Conservation (phyloP, 1,284 basidiomycete species). For the Sphaerobolus stellatus region DNA sequence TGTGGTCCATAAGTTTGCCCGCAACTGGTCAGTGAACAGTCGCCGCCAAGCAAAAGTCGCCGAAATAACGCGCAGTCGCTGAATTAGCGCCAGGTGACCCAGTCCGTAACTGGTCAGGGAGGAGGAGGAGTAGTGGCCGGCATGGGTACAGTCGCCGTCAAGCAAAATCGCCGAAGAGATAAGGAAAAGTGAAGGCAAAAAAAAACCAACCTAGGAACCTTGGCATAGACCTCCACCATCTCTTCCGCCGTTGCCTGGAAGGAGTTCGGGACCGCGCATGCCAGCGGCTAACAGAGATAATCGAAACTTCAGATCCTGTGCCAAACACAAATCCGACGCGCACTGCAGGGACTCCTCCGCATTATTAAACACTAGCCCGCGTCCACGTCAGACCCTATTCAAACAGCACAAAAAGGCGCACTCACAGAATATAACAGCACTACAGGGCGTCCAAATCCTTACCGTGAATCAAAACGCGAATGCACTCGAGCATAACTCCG, state of each 20-base stretch:
- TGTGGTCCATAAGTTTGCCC: too few species aligned
- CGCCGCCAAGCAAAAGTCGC: too few species aligned
- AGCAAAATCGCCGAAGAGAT: too few species aligned
- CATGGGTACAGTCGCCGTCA: too few species aligned
- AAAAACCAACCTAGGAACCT: too few species aligned
- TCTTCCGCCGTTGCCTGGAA: conserved; percentile 95
- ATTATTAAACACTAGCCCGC: conserved; percentile 82
- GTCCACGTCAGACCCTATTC: neutral
- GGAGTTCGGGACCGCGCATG: conserved; percentile 81
- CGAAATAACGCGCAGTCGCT: too few species aligned
- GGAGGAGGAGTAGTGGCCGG: too few species aligned
- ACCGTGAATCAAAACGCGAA: conserved; percentile 77
- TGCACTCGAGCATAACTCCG: conserved; percentile 90
- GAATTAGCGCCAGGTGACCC: too few species aligned
- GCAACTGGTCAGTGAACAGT: too few species aligned
- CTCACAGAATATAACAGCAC: conserved; percentile 85
- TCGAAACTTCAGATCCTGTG: conserved; percentile 82
- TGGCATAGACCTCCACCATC: conserved; percentile 90
- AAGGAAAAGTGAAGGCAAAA: too few species aligned
- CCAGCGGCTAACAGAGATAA: conserved; percentile 74
- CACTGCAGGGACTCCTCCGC: conserved; percentile 95
- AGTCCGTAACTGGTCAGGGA: too few species aligned
- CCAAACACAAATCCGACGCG: conserved; percentile 90
- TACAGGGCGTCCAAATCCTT: conserved; percentile 71
- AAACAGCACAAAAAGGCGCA: conserved; percentile 19